Evolutionary conservation across 106 monocot species (phyloP), one percentile per base, ranked within the genome.

Genomic region (Apostasia shenzhenica): DNA sequence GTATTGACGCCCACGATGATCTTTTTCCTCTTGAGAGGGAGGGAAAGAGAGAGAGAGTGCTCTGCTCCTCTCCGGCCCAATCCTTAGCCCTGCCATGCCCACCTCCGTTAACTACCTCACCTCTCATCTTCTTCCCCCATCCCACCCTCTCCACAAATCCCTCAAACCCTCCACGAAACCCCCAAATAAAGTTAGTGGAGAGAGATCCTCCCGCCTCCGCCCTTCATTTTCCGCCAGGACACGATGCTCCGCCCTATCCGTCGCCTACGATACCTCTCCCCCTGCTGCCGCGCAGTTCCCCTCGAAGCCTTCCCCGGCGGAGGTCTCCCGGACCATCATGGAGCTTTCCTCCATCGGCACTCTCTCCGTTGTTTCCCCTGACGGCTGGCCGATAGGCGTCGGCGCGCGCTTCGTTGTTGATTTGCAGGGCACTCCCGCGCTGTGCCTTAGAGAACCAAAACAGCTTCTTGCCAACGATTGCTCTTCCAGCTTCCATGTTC

Each of bases 401-500:
- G 86, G 92, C 40, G 88, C 92, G n/a, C 84, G 84, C 65, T 97
- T 97, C 75, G 92, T 92, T 38, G 87, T 81, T 3, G 92, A 91
- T 26, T 57, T 66, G 4, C 70, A 71, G n/a, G 97, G 97, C 5
- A 48, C 70, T 52, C 92, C 92, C 9, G 92, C 83, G 4, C 70
- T 97, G 66, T 89, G 92, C 77, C 62, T 97, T 56, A 81, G 68
- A 56, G 57, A 73, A 10, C 60, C 64, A n/a, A 71, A 69, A 1
- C 13, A 54, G 8, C 44, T 76, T n/a, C 72, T 94, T 44, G 40
- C 66, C 5, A 40, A 63, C 5, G 75, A 72, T 57, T 68, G 69
- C 5, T 60, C 61, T 40, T 87, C 97, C 13, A 92, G 81, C 76
- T 99, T 99, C 73, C 92, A 92, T 58, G 92, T 99, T 3, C 71